phyloP scores from a whole-genome alignment of 2,329 filamentous ascomycete species.

The Helminthosporium solani region DNA sequence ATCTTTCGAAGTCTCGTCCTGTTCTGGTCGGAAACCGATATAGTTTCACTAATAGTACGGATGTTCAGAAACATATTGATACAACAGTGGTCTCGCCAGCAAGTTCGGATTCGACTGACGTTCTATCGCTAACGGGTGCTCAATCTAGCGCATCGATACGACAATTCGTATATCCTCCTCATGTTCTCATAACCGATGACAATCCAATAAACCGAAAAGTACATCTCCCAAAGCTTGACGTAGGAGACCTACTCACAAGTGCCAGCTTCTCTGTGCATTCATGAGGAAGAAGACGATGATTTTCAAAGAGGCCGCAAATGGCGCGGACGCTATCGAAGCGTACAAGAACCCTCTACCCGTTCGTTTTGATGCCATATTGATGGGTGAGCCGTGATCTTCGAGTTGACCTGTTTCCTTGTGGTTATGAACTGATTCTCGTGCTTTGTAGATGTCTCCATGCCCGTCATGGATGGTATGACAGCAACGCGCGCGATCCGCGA shows the following conservation, averaged over 20 bases:
- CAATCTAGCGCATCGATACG: background rate
- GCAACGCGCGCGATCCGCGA: slow-evolving; percentile 37
- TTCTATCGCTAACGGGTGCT: background rate
- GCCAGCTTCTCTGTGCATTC: slow-evolving; percentile 35
- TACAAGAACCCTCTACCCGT: slow-evolving; percentile 18
- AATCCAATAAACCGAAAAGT: slow-evolving; percentile 43
- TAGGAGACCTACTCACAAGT: slow-evolving; percentile 6
- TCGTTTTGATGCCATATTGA: slow-evolving; percentile 30
- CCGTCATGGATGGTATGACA: slow-evolving; percentile 40
- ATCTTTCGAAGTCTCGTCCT: too few species aligned
- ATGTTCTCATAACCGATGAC: slow-evolving; percentile 42
- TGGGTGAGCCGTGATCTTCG: slow-evolving; percentile 23
- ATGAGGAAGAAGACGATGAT: slow-evolving; percentile 26
- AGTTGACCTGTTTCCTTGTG: background rate
- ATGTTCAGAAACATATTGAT: background rate
- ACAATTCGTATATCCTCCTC: background rate
- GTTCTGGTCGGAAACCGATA: too few species aligned
- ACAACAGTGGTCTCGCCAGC: background rate
- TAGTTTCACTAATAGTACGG: too few species aligned
- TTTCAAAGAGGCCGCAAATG: slow-evolving; percentile 35
- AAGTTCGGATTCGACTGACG: background rate
- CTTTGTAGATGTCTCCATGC: slow-evolving; percentile 38
- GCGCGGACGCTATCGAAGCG: slow-evolving; percentile 29
- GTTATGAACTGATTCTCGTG: slow-evolving; percentile 1
- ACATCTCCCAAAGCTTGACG: background rate